Base-by-base conservation (phyloP, 2,329 filamentous ascomycete genomes). In the Ilyonectria robusta region DNA sequence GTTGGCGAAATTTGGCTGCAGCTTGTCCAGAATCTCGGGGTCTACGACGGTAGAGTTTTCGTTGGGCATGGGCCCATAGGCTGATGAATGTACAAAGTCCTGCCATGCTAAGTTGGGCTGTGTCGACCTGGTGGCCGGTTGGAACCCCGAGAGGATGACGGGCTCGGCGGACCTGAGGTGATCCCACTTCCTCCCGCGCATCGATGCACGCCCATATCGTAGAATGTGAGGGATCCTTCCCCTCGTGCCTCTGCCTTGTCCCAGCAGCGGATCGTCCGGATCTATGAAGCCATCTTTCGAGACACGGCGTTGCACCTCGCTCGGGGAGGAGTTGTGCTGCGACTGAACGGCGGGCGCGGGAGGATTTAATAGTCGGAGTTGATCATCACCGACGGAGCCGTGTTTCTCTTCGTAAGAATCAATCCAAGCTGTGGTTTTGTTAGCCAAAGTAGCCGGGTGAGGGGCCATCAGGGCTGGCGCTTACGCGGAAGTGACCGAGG, bases 101-200 rank as follows among this genome's bases (percentile, higher is more conserved):
- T 80, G 79, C 88, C 88, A 90, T 31, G 82, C 81, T 23, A 83
- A 77, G 62, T 81, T 81, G 13, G 85, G 79, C 47, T 82, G 81
- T 54, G 80, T 69, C 19, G 71, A 66, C 51, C 66, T 76, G 40
- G 80, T 76, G 5, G 81, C 76, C 13, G 83, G 81, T 63, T 79
- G 79, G 68, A 86, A 84, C 46, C 82, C 81, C 26, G 87, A 81
- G 54, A 89, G 85, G 69, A 90, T 89, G 69, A 90, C 87, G 4
- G 88, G 88, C 66, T 90, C 88, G 37, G 85, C 83, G 3, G 86
- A 86, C 59, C 88, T 86, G 58, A 90, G 77, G 72, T 90, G 87
- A 72, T 90, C 88, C 87, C 88, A 90, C 79, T 85, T 85, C 66
- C 87, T 83, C 3, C 87, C 87, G 53, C 77, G 78, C 70, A 73